Percentiles rank a stretch among this genome's conserved stretches.
These are phyloP conservation scores for Monosporozyma unispora DNA, from an alignment of 805 yeast species.

Conservation along the genomic window DNA sequence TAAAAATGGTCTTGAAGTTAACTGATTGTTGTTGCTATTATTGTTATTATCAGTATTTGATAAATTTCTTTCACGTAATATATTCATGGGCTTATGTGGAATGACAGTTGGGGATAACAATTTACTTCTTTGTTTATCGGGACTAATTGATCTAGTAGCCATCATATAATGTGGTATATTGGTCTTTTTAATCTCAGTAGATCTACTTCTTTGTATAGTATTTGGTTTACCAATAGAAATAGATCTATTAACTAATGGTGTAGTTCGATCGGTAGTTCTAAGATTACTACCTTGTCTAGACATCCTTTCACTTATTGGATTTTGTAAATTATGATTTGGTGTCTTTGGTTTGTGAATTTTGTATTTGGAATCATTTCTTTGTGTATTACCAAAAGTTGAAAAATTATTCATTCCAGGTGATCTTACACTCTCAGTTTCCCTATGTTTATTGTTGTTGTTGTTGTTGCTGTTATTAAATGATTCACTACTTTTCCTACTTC, in stretches of 20 bases:
- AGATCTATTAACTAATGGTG: background rate
- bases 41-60: background rate
- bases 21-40: background rate
- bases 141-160: slow-evolving; percentile 12
- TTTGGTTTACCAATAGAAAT: background rate
- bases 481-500: background rate
- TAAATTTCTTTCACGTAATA: background rate
- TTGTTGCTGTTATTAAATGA: background rate
- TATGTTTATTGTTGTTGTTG: background rate
- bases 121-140: slow-evolving; percentile 7
- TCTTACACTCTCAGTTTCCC: background rate
- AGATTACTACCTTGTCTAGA: background rate
- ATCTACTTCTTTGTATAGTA: background rate
- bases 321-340: slow-evolving; percentile 97
- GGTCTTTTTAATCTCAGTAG: slow-evolving; percentile 1
- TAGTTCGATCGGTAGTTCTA: background rate
- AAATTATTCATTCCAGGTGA: background rate
- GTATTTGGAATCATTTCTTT: background rate
- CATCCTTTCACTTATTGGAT: slow-evolving; percentile 77
- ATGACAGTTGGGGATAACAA: slow-evolving; percentile 4
- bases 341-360: slow-evolving; percentile 3
- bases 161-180: slow-evolving; percentile 6
- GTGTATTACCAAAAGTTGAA: background rate
- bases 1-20: slow-evolving; percentile 10
- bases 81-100: background rate